A percentile compares a stretch with the other conserved stretches of the same genome.
phyloP scores from a whole-genome alignment of 495 filamentous ascomycete species.

The Penicillium cataractarum region DNA sequence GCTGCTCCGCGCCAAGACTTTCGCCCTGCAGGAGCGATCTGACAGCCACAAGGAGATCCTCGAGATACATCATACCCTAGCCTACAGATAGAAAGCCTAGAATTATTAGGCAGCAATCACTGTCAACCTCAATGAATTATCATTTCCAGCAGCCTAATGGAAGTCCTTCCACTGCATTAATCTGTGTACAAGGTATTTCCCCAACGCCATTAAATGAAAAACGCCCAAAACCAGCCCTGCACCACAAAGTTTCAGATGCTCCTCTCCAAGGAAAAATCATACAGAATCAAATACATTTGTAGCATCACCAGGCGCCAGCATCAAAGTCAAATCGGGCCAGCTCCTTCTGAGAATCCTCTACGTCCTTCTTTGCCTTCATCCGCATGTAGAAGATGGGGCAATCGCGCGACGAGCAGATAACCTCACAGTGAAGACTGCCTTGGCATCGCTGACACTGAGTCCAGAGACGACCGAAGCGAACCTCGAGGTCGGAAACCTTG shows the following conservation, averaged over 20 bases:
- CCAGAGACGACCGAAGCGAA: slow-evolving; percentile 91
- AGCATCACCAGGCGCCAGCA: slow-evolving; percentile 57
- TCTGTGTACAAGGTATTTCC: slow-evolving; percentile 11
- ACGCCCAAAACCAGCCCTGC: slow-evolving; percentile 4
- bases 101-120: neutral
- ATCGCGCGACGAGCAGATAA: slow-evolving; percentile 94
- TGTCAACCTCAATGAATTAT: neutral
- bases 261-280: slow-evolving; percentile 1
- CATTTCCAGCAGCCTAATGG: neutral
- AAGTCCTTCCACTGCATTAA: slow-evolving; percentile 5
- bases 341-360: slow-evolving; percentile 93
- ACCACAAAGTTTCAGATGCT: neutral
- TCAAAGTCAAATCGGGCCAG: slow-evolving; percentile 88
- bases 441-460: slow-evolving; percentile 99
- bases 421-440: slow-evolving; percentile 95
- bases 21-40: neutral
- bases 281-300: slow-evolving; percentile 16
- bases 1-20: slow-evolving; percentile 34
- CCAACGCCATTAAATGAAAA: slow-evolving; percentile 14
- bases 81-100: too few relatives aligned
- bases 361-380: slow-evolving; percentile 99
- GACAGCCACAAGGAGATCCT: neutral
- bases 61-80: too few relatives aligned
- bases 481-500: slow-evolving; percentile 87
- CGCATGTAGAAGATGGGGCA: slow-evolving; percentile 99